Evolutionary conservation across 257 asterid genomes (phyloP).

Genomic region (Mentha longifolia): DNA sequence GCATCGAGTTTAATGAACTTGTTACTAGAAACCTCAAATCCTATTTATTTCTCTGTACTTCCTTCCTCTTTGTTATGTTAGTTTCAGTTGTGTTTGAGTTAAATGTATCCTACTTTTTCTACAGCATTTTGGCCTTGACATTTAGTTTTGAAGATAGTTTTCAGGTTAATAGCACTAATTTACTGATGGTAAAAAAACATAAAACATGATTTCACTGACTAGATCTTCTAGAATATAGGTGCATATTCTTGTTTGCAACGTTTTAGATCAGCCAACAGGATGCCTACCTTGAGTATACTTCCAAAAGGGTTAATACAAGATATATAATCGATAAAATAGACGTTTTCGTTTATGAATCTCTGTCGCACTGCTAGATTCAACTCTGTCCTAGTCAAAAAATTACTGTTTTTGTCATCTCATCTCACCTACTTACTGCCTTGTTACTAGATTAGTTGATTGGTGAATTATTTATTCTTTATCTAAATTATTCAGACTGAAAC

Average conservation of each 20-base stretch:
- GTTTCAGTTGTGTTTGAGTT: constrained; percentile 18
- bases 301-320: not conserved
- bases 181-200: not conserved
- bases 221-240: not conserved
- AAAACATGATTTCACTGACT: not conserved
- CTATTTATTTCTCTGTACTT: not conserved
- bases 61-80: not conserved
- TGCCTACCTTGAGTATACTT: not conserved
- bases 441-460: constrained; percentile 20
- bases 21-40: not conserved
- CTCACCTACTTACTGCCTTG: constrained; percentile 25
- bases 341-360: constrained; percentile 27
- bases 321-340: not conserved
- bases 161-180: not conserved
- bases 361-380: not conserved
- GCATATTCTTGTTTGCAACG: constrained; percentile 35
- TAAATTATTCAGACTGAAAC: not conserved
- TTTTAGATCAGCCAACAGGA: constrained; percentile 17
- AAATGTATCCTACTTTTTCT: not conserved
- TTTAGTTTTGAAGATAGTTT: not conserved
- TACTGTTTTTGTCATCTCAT: constrained; percentile 12
- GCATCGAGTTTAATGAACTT: not conserved
- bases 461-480: not conserved
- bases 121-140: not conserved
- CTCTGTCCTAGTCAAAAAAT: not conserved